These are phyloP conservation scores for Populus tomentosa DNA, from an alignment of 441 rosid genomes.

Conservation along the genomic window DNA sequence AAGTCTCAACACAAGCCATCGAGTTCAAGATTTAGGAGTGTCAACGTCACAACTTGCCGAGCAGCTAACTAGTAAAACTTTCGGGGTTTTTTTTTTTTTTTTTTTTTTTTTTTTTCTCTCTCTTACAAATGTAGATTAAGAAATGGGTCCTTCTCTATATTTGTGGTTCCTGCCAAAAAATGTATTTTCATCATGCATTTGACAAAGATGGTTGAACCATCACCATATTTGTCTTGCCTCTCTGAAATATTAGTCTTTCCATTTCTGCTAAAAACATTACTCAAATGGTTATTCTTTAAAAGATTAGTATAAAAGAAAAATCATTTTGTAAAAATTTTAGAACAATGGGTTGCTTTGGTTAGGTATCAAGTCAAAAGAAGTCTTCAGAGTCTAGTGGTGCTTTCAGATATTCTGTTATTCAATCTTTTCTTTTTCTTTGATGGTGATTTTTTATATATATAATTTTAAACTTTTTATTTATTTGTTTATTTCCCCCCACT, in stretches of 20 bases:
- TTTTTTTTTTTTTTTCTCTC: not conserved
- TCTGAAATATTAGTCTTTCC: not conserved
- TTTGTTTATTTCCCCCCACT: not conserved
- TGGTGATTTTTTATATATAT: not conserved
- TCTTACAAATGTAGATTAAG: not conserved
- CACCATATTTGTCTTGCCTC: not conserved
- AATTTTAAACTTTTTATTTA: not conserved
- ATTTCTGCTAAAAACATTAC: not conserved
- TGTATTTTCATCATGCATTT: not conserved
- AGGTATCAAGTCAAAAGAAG: not conserved
- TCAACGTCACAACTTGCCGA: slow-evolving; percentile 11
- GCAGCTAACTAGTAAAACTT: slow-evolving; percentile 5
- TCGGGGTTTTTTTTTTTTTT: not conserved
- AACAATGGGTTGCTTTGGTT: not conserved
- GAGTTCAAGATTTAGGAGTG: slow-evolving; percentile 9
- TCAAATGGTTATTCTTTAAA: not conserved
- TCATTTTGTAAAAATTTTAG: not conserved
- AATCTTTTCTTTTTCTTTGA: not conserved
- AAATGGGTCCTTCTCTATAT: not conserved
- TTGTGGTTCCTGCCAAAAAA: not conserved
- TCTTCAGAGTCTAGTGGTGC: not conserved
- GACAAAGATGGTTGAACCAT: slow-evolving; percentile 11
- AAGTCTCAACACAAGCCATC: not conserved
- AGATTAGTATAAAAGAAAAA: not conserved
- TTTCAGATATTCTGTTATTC: not conserved